Conservation (phyloP, 1,284 basidiomycete species). For the Puccinia hordei region DNA sequence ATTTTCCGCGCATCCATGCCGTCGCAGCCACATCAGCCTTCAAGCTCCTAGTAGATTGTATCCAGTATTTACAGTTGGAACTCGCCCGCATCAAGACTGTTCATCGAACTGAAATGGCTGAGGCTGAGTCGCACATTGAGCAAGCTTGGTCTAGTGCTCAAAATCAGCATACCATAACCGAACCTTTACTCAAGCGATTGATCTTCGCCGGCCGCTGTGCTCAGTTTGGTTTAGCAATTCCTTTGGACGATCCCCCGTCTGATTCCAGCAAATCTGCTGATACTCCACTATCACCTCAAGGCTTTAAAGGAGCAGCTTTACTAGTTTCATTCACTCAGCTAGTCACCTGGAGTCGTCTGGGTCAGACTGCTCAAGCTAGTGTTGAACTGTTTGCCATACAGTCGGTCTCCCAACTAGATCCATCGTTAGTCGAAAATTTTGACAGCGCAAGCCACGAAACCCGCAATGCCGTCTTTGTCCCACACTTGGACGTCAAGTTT, state of each 20-base stretch:
- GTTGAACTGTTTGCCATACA: conserved; percentile 40
- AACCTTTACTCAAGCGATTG: conserved; percentile 33
- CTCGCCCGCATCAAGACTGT: conserved; percentile 36
- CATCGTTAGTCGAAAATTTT: conserved; percentile 24
- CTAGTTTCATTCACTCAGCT: conserved; percentile 34
- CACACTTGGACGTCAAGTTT: conserved; percentile 37
- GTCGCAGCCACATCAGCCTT: conserved; percentile 41
- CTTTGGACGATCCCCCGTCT: conserved; percentile 28
- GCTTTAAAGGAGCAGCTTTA: conserved; percentile 24
- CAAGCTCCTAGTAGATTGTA: conserved; percentile 36
- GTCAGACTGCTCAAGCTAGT: conserved; percentile 37
- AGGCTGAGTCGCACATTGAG: conserved; percentile 33
- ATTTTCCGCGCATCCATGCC: conserved; percentile 38
- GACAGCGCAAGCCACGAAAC: conserved; percentile 33
- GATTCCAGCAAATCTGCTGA: neutral
- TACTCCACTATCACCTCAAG: neutral
- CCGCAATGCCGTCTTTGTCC: conserved; percentile 32
- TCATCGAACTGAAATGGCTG: conserved; percentile 32
- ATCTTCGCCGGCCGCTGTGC: conserved; percentile 30
- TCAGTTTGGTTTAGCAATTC: conserved; percentile 36
- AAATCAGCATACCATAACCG: neutral
- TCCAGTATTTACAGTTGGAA: conserved; percentile 37
- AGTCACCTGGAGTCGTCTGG: conserved; percentile 38
- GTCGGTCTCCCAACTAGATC: conserved; percentile 19
- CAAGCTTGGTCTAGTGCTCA: conserved; percentile 32